Conservation (phyloP, 257 asterid species). For the Salvia rosmarinus region DNA sequence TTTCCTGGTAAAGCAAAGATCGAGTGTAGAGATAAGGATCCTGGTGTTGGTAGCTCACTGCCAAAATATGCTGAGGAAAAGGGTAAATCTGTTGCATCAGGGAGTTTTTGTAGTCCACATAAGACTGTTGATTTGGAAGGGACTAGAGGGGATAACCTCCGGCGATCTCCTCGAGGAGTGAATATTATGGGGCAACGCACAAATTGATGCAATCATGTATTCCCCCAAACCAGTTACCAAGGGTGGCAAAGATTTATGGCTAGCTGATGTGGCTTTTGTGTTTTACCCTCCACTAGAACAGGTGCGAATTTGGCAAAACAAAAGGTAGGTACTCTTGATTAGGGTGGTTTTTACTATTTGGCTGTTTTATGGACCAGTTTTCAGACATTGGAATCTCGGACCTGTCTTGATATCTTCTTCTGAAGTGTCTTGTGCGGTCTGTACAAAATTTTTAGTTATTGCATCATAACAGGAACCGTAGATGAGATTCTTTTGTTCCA, state of each 20-base stretch:
- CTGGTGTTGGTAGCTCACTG: slow-evolving; percentile 11
- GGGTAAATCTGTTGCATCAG: slow-evolving; percentile 25
- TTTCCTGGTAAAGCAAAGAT: slow-evolving; percentile 41
- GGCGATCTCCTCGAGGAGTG: slow-evolving; percentile 38
- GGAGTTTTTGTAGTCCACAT: slow-evolving; percentile 25
- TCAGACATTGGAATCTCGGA: background rate
- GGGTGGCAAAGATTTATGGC: slow-evolving; percentile 12
- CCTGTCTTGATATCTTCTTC: background rate
- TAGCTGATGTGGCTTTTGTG: background rate
- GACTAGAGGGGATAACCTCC: background rate
- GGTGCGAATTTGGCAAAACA: background rate
- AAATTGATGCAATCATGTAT: slow-evolving; percentile 23
- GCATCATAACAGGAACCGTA: background rate
- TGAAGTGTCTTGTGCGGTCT: background rate
- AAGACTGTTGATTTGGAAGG: slow-evolving; percentile 31
- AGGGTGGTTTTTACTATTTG: background rate
- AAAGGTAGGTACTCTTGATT: background rate
- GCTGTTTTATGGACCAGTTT: background rate
- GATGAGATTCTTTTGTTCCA: background rate
- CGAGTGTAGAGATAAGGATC: background rate
- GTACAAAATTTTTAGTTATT: background rate
- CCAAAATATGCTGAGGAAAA: slow-evolving; percentile 13
- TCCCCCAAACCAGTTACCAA: background rate
- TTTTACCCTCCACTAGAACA: background rate
- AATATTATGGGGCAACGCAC: slow-evolving; percentile 22